Conservation (phyloP, 2,329 filamentous ascomycete species). For the Dissoconium aciculare region DNA sequence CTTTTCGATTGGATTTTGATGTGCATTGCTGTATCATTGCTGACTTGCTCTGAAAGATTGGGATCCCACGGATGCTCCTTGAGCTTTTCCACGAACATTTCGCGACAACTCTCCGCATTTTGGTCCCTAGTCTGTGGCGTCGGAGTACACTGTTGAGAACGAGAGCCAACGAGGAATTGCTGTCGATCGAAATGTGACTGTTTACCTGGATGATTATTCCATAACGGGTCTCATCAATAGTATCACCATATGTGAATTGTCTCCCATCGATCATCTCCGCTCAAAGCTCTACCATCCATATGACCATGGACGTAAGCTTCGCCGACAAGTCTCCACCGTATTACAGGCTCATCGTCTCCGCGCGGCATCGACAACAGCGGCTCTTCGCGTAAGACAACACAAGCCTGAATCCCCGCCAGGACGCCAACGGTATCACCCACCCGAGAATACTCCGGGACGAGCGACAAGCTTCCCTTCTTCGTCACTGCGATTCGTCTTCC, state of each 20-base stretch:
- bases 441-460: neutral
- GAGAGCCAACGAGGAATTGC: too few species aligned
- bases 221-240: too few species aligned
- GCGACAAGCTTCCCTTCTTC: neutral
- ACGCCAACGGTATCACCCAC: neutral
- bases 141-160: too few species aligned
- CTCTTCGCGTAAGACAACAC: neutral
- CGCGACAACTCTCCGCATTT: too few species aligned
- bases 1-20: neutral
- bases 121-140: too few species aligned
- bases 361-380: neutral
- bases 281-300: slow-evolving; percentile 1
- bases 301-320: neutral
- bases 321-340: neutral
- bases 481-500: neutral
- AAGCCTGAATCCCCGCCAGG: neutral
- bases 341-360: neutral
- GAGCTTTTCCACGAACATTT: too few species aligned
- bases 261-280: too few species aligned
- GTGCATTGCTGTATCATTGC: neutral
- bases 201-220: too few species aligned
- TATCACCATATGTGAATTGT: too few species aligned
- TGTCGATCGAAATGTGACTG: too few species aligned
- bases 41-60: too few species aligned
- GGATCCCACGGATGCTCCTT: too few species aligned